These are phyloP conservation scores for Podospora pseudocomata DNA, from an alignment of 495 filamentous ascomycete genomes.

Conservation along the genomic window DNA sequence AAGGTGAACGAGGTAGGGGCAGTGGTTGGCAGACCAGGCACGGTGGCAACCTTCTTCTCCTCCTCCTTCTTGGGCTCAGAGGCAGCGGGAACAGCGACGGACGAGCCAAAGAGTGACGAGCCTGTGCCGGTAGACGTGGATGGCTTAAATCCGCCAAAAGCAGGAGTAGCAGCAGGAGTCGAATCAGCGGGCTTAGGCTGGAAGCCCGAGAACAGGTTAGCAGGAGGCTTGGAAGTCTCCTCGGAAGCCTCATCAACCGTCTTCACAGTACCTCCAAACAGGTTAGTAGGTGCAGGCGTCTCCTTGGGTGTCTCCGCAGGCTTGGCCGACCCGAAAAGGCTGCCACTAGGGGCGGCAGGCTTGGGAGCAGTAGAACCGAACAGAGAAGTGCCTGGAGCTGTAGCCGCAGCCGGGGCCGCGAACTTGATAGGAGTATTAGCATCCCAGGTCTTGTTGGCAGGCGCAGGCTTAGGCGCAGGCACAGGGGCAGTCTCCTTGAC, in stretches of 20 bases:
- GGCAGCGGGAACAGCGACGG: slow-evolving; percentile 13
- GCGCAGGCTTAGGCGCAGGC: slow-evolving; percentile 5
- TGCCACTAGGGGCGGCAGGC: slow-evolving; percentile 24
- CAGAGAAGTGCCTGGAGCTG: slow-evolving; percentile 16
- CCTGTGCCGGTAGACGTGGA: slow-evolving; percentile 12
- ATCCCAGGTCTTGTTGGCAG: slow-evolving; percentile 49
- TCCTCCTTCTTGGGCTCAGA: slow-evolving; percentile 15
- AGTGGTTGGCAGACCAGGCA: slow-evolving; percentile 10
- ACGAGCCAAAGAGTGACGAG: slow-evolving; percentile 23
- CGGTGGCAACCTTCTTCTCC: slow-evolving; percentile 24
- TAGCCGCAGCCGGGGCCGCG: slow-evolving; percentile 16
- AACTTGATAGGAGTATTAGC: slow-evolving; percentile 40
- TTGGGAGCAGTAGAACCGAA: slow-evolving; percentile 34
- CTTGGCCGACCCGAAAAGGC: slow-evolving; percentile 29
- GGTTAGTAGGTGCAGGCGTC: slow-evolving; percentile 10
- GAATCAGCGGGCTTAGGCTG: slow-evolving; percentile 20
- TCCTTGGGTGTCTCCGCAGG: slow-evolving; percentile 21
- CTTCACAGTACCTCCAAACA: slow-evolving; percentile 24
- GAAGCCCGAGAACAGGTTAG: slow-evolving; percentile 19
- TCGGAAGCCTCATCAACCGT: slow-evolving; percentile 25
- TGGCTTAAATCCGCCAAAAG: slow-evolving; percentile 28
- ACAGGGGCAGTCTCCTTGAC: slow-evolving; percentile 28
- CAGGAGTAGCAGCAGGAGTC: slow-evolving; percentile 20
- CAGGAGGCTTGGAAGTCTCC: slow-evolving; percentile 15
- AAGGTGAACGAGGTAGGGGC: slow-evolving; percentile 22